phyloP scores from a whole-genome alignment of 371 early-diverging fungal species.

The Funneliformis caledonium region DNA sequence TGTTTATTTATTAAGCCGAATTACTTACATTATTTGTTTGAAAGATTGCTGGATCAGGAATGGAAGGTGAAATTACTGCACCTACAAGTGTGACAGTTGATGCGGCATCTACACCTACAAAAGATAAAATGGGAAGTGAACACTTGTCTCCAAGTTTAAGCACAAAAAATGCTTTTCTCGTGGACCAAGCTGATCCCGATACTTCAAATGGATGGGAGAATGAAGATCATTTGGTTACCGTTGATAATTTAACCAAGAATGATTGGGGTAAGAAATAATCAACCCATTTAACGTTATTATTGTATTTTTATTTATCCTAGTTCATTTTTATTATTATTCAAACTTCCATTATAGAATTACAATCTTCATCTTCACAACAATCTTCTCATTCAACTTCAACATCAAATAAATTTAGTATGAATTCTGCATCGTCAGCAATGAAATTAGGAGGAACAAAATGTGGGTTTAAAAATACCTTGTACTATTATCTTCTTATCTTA shows the following conservation, averaged over 20 bases:
- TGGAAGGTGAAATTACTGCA: conserved; percentile 18
- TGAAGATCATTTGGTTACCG: not conserved
- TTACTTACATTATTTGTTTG: not conserved
- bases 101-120: not conserved
- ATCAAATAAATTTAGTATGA: not conserved
- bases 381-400: not conserved
- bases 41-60: conserved; percentile 33
- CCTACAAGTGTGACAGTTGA: not conserved
- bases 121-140: not conserved
- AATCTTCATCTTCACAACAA: not conserved
- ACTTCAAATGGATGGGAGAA: conserved; percentile 22
- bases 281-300: not conserved
- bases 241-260: not conserved
- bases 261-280: not conserved
- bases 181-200: not conserved
- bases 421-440: conserved; percentile 13
- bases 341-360: not conserved
- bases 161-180: not conserved
- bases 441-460: conserved; percentile 19
- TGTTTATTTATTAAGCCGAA: conserved; percentile 48
- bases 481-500: not conserved
- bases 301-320: not conserved
- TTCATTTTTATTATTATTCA: no score
- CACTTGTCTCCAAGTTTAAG: not conserved
- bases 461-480: not conserved